A percentile compares a stretch with the other conserved stretches of the same genome.
Conservation (phyloP, 768 basidiomycete species). For the Boletus eberwhitei region DNA sequence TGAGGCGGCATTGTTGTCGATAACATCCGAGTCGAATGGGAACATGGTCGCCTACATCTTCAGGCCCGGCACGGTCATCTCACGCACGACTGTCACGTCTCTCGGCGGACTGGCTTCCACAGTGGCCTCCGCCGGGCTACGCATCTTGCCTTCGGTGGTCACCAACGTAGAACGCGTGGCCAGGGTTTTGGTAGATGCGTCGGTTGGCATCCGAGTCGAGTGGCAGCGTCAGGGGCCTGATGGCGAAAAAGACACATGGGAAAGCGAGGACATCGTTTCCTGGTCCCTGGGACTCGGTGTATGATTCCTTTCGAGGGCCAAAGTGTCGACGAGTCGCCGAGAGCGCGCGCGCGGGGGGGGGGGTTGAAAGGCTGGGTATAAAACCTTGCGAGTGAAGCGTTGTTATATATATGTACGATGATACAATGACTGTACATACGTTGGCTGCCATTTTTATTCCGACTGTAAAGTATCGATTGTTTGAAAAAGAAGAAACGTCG, state of each 20-base stretch:
- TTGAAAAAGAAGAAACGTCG: background rate
- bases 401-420: too few species aligned
- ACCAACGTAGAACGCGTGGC: conserved; percentile 19
- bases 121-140: conserved; percentile 18
- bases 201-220: conserved; percentile 26
- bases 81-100: conserved; percentile 10
- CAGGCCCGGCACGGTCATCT: conserved; percentile 16
- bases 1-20: conserved; percentile 14
- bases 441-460: background rate
- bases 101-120: conserved; percentile 16
- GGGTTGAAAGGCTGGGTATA: background rate
- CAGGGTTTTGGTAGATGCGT: conserved; percentile 24
- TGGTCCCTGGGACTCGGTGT: conserved; percentile 23
- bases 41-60: conserved; percentile 19
- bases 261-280: conserved; percentile 26
- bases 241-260: conserved; percentile 24
- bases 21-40: conserved; percentile 12
- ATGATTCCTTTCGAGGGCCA: too few species aligned
- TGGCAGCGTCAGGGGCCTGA: conserved; percentile 20
- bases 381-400: background rate
- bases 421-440: too few species aligned
- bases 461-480: background rate
- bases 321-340: background rate
- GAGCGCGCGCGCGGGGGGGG: too few species aligned
- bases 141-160: conserved; percentile 22